Percentiles rank a stretch among this genome's conserved stretches.
These are phyloP conservation scores for Saccharomycopsis malanga DNA, from an alignment of 805 yeast genomes.

Conservation along the genomic window DNA sequence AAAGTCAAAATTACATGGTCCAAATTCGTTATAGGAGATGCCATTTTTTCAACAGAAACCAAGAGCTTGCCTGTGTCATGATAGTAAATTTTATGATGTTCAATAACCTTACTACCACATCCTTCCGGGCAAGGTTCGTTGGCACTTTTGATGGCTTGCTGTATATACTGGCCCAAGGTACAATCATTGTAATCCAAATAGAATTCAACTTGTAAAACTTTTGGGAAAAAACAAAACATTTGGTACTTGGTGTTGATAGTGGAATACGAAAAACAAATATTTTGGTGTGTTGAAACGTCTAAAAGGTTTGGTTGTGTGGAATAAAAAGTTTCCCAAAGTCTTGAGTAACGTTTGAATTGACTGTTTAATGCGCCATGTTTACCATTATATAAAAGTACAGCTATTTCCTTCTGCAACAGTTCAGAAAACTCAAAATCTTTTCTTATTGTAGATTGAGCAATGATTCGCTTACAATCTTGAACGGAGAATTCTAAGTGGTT, in stretches of 20 bases:
- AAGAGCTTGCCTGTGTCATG: conserved; percentile 83
- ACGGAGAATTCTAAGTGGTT: too few species aligned
- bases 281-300: conserved; percentile 71
- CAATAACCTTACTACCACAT: conserved; percentile 61
- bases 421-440: not conserved
- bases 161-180: conserved; percentile 82
- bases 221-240: conserved; percentile 92
- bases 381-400: not conserved
- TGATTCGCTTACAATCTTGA: not conserved
- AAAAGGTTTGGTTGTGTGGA: conserved; percentile 47
- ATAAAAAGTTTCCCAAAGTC: conserved; percentile 66
- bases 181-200: conserved; percentile 81
- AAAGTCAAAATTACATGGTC: conserved; percentile 71
- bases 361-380: conserved; percentile 27
- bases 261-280: conserved; percentile 69
- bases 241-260: conserved; percentile 77
- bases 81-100: conserved; percentile 84
- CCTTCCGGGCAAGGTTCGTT: conserved; percentile 66
- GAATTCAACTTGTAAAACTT: conserved; percentile 70
- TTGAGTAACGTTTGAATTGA: conserved; percentile 29
- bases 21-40: conserved; percentile 44
- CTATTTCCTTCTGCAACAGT: not conserved
- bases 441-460: not conserved
- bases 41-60: conserved; percentile 57
- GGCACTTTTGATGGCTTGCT: conserved; percentile 65